Evolutionary conservation across 345 rosid genomes (phyloP).

Genomic region (Rhizophora apiculata): DNA sequence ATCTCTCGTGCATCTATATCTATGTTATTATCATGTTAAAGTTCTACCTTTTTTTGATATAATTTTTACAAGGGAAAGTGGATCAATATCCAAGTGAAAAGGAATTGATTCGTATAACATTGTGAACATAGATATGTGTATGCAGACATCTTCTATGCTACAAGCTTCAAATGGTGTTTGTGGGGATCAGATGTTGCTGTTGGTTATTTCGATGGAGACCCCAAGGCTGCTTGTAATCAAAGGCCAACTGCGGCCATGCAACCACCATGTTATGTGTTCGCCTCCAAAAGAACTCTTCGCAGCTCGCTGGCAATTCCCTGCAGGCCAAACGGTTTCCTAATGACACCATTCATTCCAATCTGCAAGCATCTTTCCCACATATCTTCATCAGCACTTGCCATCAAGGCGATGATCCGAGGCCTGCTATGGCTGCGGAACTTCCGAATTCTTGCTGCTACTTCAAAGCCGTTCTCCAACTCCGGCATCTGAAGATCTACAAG

Average conservation of each 20-base stretch:
- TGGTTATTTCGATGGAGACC: constrained; percentile 10
- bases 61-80: no score
- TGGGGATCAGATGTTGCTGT: constrained; percentile 4
- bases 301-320: constrained; percentile 73
- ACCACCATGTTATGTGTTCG: constrained; percentile 31
- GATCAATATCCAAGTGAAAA: no score
- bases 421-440: constrained; percentile 53
- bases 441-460: constrained; percentile 71
- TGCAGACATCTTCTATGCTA: constrained; percentile 31
- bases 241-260: not conserved
- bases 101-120: constrained; percentile 22
- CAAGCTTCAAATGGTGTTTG: not conserved
- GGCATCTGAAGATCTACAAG: constrained; percentile 80
- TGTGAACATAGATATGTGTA: constrained; percentile 29
- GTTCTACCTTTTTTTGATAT: no score
- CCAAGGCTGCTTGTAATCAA: not conserved
- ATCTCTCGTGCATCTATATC: no score
- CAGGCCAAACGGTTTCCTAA: constrained; percentile 64
- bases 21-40: no score
- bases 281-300: constrained; percentile 54
- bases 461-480: constrained; percentile 81
- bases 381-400: constrained; percentile 53
- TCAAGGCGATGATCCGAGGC: constrained; percentile 70
- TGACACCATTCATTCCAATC: constrained; percentile 73
- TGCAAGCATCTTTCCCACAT: constrained; percentile 63